These are phyloP conservation scores for Nothophoma quercina DNA, from an alignment of 2,329 filamentous ascomycete species.

Conservation along the genomic window DNA sequence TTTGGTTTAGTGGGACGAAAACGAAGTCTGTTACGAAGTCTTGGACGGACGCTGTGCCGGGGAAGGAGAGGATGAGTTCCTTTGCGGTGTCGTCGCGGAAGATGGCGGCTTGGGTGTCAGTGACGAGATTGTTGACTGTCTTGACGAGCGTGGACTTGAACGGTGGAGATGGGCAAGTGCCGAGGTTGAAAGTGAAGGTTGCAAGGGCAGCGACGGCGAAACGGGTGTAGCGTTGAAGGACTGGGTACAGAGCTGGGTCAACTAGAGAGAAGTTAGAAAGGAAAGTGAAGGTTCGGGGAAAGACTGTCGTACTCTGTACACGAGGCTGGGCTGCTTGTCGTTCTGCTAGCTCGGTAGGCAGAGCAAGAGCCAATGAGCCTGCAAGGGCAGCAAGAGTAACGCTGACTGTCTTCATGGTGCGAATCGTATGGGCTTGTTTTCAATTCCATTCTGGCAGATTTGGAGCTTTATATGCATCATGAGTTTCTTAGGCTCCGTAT, in stretches of 20 bases:
- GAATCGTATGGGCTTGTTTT: not conserved
- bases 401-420: conserved; percentile 18
- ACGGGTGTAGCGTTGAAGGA: conserved; percentile 24
- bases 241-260: conserved; percentile 13
- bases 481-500: too few relatives aligned
- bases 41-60: conserved; percentile 18
- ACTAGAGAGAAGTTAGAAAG: conserved; percentile 11
- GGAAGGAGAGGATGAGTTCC: conserved; percentile 25
- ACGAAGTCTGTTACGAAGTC: conserved; percentile 23
- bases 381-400: conserved; percentile 18
- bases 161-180: conserved; percentile 20
- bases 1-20: conserved; percentile 17
- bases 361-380: conserved; percentile 10
- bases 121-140: conserved; percentile 11
- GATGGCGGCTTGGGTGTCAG: conserved; percentile 22
- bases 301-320: conserved; percentile 8
- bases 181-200: conserved; percentile 22
- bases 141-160: conserved; percentile 21
- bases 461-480: conserved; percentile 1
- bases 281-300: not conserved
- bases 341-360: conserved; percentile 8
- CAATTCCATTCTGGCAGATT: not conserved
- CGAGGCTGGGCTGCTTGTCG: conserved; percentile 10
- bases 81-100: conserved; percentile 20
- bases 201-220: conserved; percentile 24